phyloP scores from a whole-genome alignment of 179 eudicot genomes.

The Silene vulgaris region DNA sequence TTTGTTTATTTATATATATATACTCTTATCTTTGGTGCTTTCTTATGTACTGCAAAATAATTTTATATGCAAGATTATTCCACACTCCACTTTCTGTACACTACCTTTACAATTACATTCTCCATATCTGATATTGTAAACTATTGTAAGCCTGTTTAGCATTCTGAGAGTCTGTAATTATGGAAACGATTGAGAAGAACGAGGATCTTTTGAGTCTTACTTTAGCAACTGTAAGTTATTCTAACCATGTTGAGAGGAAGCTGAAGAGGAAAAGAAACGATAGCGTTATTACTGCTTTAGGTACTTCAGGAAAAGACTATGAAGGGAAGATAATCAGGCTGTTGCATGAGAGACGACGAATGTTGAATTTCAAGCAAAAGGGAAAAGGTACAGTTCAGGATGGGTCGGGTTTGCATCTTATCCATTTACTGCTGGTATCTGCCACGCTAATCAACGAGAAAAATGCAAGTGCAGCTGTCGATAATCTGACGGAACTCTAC shows the following conservation, averaged over 20 bases:
- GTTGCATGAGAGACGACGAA: conserved; percentile 42
- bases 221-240: conserved; percentile 38
- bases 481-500: conserved; percentile 48
- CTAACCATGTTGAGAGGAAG: conserved; percentile 26
- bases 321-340: conserved; percentile 47
- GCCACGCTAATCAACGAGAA: conserved; percentile 53
- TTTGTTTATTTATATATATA: background rate
- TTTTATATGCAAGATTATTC: conserved; percentile 30
- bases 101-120: conserved; percentile 23
- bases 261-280: conserved; percentile 34
- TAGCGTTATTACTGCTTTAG: conserved; percentile 10
- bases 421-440: conserved; percentile 50
- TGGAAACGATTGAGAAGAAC: conserved; percentile 33
- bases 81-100: conserved; percentile 23
- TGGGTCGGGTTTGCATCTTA: conserved; percentile 50
- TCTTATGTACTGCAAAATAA: conserved; percentile 22
- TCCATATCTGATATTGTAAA: conserved; percentile 4
- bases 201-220: conserved; percentile 46
- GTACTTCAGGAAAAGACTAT: conserved; percentile 20
- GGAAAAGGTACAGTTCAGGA: conserved; percentile 26
- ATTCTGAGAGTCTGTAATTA: conserved; percentile 15
- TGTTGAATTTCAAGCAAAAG: conserved; percentile 30
- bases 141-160: conserved; percentile 18
- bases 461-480: conserved; percentile 38
- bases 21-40: conserved; percentile 27